phyloP scores from a whole-genome alignment of 345 rosid genomes.

The Citrus reticulata region DNA sequence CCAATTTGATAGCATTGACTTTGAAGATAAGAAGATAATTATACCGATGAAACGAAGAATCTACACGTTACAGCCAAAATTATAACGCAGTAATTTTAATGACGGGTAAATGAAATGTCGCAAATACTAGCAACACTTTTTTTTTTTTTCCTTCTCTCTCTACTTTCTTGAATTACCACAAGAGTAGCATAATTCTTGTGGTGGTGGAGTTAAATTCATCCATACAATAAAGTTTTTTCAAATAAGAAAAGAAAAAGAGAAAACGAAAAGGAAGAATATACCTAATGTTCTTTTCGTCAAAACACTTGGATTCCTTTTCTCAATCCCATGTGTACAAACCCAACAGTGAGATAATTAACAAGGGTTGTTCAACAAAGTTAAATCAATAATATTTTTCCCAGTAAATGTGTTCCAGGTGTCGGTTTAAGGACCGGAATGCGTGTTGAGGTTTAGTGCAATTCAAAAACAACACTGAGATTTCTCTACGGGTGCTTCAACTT shows the following conservation, averaged over 20 bases:
- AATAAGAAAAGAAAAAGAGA: too few species aligned
- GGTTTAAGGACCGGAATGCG: background rate
- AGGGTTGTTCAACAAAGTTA: background rate
- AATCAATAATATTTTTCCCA: background rate
- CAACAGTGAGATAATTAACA: background rate
- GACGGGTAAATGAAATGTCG: background rate
- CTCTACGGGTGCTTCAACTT: background rate
- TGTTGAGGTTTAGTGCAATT: background rate
- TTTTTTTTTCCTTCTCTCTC: too few species aligned
- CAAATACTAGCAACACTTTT: background rate
- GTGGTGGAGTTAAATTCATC: background rate
- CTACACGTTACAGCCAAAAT: background rate
- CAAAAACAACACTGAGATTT: background rate
- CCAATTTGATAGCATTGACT: constrained; percentile 13
- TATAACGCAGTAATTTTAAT: background rate
- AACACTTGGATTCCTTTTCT: background rate
- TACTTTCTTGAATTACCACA: background rate
- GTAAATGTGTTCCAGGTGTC: background rate
- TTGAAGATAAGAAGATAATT: background rate
- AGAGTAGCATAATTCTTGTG: background rate
- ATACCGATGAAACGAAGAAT: background rate
- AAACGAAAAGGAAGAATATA: background rate
- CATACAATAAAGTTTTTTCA: too few species aligned
- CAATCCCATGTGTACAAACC: background rate
- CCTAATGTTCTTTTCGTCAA: background rate